Evolutionary conservation across 352 stramenopile genomes (phyloP).

Genomic region (Stramenopiles sp.): DNA sequence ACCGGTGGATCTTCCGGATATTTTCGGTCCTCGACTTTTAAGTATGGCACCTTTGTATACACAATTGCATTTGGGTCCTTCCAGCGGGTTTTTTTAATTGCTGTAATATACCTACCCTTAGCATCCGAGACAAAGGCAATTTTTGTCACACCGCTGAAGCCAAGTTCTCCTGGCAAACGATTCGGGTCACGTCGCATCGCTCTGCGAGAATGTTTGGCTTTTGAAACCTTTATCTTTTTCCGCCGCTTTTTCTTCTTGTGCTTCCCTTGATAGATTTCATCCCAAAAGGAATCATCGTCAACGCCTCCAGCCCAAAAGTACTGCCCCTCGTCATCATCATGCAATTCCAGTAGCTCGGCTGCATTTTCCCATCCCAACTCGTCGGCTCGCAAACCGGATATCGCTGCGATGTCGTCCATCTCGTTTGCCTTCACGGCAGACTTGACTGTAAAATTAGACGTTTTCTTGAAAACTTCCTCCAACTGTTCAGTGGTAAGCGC

Average conservation of each 20-base stretch:
- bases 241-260: background rate
- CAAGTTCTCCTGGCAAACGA: background rate
- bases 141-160: background rate
- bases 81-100: background rate
- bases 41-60: background rate
- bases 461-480: background rate
- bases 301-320: background rate
- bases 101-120: background rate
- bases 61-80: background rate
- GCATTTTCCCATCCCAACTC: background rate
- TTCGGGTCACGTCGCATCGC: background rate
- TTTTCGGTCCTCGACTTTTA: conserved; percentile 9
- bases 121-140: background rate
- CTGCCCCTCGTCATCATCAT: background rate
- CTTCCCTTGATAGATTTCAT: background rate
- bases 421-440: background rate
- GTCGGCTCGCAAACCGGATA: background rate
- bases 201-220: background rate
- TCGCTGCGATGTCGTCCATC: background rate
- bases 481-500: background rate
- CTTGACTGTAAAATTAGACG: background rate
- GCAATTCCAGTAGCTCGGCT: background rate
- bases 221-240: background rate
- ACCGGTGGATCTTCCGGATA: background rate
- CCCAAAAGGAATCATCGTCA: background rate